Evolutionary conservation across 805 yeast genomes (phyloP), one percentile per base, ranked within the genome.

Genomic region (Saturnispora gosingensis): DNA sequence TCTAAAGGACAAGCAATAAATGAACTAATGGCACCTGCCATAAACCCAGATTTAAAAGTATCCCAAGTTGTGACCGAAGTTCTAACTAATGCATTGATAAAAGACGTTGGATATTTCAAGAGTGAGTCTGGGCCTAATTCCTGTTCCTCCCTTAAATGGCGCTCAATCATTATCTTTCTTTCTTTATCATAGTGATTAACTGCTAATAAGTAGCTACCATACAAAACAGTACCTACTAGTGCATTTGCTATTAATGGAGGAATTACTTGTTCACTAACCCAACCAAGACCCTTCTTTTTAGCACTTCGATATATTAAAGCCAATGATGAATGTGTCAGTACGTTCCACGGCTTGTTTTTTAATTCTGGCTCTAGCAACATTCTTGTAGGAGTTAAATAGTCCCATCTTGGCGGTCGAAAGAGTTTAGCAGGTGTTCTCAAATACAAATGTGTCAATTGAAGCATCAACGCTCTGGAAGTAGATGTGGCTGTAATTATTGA

Each of bases 1-100:
- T 91, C 97, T 4, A 91, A 74, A 0, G 98, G 98, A 1, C 97
- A 91, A 2, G 96, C 96, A 0, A 88, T 90, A 16, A 88, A 68
- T n/a, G 95, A 85, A 59, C 93, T 96, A 24, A 82, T 80, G 0
- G 83, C 80, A 1, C 97, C 97, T 0, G 97, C 97, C 0, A 87
- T 56, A 51, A 83, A 80, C 0, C 98, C 98, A 0, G 97, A 88
- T 46, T 80, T 66, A 67, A 87, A 79, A 0, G 88, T 81, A 58
- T 86, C 88, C 52, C 71, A 61, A 6, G 50, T 51, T 9, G 56
- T 55, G 27, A 51, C 53, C 16, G 52, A 54, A 1, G 50, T 52
- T 5, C 48, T 43, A 7, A 53, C 50, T 6, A 55, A 50, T 3
- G 51, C 42, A 36, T 49, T 49, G 8, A 49, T 7, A 18, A 49